Evolutionary conservation across 331 rosid species (phyloP), one percentile per base, ranked within the genome.

Genomic region (Saraca asoca): DNA sequence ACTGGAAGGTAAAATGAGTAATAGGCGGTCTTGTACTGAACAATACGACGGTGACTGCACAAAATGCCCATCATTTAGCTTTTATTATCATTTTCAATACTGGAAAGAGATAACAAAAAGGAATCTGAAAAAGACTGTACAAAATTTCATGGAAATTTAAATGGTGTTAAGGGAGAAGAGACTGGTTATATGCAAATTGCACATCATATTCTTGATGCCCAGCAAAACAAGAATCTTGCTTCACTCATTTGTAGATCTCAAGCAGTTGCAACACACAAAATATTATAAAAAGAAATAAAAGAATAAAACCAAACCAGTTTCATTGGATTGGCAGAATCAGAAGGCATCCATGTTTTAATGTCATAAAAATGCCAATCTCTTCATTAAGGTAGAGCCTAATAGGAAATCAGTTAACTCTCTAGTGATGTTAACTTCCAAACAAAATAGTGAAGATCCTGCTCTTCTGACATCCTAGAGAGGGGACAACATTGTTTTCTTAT

Each of bases 1-100:
- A 94, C 97, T 13, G 98, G 94, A 65, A 90, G 96, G 82, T 94
- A 94, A 76, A 94, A 90, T 41, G 98, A 94, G 78, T 94, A 94
- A 57, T 94, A 94, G 31, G 89, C 91, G 10, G 98, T 94, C 81
- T 94, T 94, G 83, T 84, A 94, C 79, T 94, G 96, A 80, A 94
- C 97, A 78, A 94, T 94, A 7, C 91, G 90, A 11, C 83, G 95
- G 84, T 94, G 96, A 76, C 99, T 94, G 96, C 91, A 84, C 19
- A 46, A 71, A 24, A 79, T 64, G 35, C 1, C 54, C 7, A 5
- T n/a, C 41, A 9, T 20, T 56, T 64, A 64, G 64, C 72, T 51
- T 56, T 19, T 58, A 20, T 60, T 59, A 58, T 53, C 42, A 33
- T 71, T 38, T 61, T 37, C 35, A 56, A 64, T 20, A 77, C 35